Conservation (phyloP, 352 stramenopile genomes). For the Phytophthora cactorum region DNA sequence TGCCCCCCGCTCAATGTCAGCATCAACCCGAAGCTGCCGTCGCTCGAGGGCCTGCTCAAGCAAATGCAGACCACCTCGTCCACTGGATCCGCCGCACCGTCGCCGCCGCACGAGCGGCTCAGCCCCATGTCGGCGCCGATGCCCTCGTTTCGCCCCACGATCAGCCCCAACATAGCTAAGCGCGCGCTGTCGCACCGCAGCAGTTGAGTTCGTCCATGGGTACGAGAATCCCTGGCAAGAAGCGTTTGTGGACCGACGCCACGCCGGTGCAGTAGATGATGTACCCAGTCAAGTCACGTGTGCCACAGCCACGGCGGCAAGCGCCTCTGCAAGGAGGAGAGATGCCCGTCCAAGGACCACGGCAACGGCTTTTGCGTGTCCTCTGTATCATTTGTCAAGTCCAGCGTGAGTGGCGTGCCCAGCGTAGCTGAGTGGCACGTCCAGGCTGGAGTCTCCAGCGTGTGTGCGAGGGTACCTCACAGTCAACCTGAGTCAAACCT, state of each 20-base stretch:
- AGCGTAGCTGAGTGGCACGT: too few species aligned
- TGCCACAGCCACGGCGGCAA: conserved; percentile 87
- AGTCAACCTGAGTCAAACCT: too few species aligned
- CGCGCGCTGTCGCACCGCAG: conserved; percentile 20
- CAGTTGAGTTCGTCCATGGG: conserved; percentile 31
- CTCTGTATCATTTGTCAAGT: conserved; percentile 27
- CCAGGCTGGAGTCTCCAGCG: too few species aligned
- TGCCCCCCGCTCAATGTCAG: conserved; percentile 20
- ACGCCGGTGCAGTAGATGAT: conserved; percentile 17
- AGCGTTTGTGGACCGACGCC: conserved; percentile 39
- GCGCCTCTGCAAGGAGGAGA: conserved; percentile 80
- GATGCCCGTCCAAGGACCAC: conserved; percentile 80
- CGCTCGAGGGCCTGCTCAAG: conserved; percentile 69
- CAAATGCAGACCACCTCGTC: conserved; percentile 58
- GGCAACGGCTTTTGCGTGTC: conserved; percentile 73
- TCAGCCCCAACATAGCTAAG: conserved; percentile 56
- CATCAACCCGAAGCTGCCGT: conserved; percentile 61
- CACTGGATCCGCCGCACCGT: conserved; percentile 13
- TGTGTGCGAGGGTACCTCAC: too few species aligned
- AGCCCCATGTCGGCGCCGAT: conserved; percentile 44
- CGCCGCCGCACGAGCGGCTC: conserved; percentile 22
- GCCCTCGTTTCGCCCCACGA: conserved; percentile 59
- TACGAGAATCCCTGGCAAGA: conserved; percentile 32
- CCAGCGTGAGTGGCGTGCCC: too few species aligned
- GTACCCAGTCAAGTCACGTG: conserved; percentile 25